These are phyloP conservation scores for Roridomyces roridus DNA, from an alignment of 768 basidiomycete genomes.

Conservation along the genomic window DNA sequence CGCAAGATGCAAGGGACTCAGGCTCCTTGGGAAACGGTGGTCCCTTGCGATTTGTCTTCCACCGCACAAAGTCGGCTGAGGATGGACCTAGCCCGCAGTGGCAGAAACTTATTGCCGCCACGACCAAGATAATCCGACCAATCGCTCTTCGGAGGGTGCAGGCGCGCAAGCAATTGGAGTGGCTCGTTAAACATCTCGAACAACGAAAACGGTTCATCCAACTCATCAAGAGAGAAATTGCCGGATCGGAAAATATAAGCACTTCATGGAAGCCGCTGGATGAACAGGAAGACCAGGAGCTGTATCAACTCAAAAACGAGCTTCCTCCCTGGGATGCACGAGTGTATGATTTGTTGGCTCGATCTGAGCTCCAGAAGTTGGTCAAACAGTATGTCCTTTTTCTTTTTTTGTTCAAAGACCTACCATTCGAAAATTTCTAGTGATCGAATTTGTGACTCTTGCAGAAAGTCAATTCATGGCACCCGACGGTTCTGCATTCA, in stretches of 20 bases:
- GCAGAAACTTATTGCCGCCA: too few species aligned
- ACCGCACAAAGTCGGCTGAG: too few species aligned
- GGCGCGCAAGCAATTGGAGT: not conserved
- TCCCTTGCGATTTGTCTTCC: too few species aligned
- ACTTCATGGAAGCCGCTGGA: slow-evolving; percentile 10
- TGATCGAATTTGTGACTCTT: slow-evolving; percentile 8
- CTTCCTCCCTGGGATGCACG: slow-evolving; percentile 11
- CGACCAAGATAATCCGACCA: too few species aligned
- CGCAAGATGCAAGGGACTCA: not conserved
- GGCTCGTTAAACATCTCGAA: slow-evolving; percentile 15
- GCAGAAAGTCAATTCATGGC: not conserved
- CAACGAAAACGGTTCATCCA: slow-evolving; percentile 15
- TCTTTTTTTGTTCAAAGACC: too few species aligned
- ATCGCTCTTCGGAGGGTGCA: too few species aligned
- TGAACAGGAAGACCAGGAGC: slow-evolving; percentile 3
- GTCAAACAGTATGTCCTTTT: slow-evolving; percentile 2
- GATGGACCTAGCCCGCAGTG: too few species aligned
- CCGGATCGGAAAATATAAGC: not conserved
- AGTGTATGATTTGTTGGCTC: slow-evolving; percentile 5
- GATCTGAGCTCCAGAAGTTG: slow-evolving; percentile 6
- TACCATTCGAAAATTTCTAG: not conserved
- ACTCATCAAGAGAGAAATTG: not conserved
- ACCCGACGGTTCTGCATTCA: slow-evolving; percentile 13
- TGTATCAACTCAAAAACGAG: not conserved
- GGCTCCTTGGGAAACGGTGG: too few species aligned